Conservation (phyloP, 1,284 basidiomycete genomes). For the Leccinum fuscescens region DNA sequence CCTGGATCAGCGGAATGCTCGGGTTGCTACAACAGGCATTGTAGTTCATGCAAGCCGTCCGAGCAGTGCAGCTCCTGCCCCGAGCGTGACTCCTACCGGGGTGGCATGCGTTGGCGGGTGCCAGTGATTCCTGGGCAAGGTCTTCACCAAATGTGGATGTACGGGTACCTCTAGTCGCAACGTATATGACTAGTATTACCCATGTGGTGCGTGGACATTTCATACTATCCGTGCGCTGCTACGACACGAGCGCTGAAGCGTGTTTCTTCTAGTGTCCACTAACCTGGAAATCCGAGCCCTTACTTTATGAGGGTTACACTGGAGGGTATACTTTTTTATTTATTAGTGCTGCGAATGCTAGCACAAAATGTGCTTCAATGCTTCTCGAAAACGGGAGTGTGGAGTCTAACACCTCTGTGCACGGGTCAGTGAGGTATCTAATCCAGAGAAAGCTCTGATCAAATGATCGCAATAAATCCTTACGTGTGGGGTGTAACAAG, state of each 20-base stretch:
- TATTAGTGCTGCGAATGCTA: background rate
- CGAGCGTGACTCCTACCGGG: background rate
- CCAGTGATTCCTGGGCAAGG: background rate
- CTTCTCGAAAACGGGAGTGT: background rate
- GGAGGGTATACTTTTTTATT: background rate
- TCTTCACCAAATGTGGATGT: background rate
- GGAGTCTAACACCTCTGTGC: too few relatives aligned
- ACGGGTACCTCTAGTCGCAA: background rate
- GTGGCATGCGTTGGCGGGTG: background rate
- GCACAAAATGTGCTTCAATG: background rate
- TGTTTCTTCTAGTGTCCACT: background rate
- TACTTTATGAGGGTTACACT: background rate
- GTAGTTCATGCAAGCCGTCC: conserved; percentile 11
- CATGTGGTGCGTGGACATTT: background rate
- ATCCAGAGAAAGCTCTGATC: background rate
- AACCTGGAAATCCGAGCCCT: background rate
- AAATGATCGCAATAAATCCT: too few relatives aligned
- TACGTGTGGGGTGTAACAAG: too few relatives aligned
- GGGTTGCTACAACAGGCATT: conserved; percentile 14
- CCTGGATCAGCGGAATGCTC: conserved; percentile 4
- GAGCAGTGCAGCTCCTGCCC: background rate
- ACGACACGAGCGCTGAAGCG: background rate
- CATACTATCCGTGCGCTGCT: background rate
- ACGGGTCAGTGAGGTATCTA: background rate
- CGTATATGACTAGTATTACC: background rate